Base-by-base conservation (phyloP, 805 yeast genomes). In the Cyberlindnera samutprakarnensis region DNA sequence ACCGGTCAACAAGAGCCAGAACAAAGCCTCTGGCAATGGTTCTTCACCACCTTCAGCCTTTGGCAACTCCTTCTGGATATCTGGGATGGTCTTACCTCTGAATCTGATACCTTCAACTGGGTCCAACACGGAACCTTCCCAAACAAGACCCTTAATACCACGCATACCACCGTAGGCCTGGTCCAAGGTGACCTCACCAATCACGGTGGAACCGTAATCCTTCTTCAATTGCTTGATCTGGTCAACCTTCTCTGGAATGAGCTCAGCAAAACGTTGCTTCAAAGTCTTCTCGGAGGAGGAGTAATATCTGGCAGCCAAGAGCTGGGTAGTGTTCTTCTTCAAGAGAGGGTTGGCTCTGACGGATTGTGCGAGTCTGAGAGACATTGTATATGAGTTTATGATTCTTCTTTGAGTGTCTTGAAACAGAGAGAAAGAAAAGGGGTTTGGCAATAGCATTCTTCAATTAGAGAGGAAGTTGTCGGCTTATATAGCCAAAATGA, bases 141-240 rank as follows among this genome's bases (percentile, higher is more conserved):
- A 82, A 33, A 82, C 87, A 41, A 83, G 66, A 48, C 85, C 84
- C 61, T 78, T 77, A 59, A 82, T 78, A 55, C 94, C 94, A 60
- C 94, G 73, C 88, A 78, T 78, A 67, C 94, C 94, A 65, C 94
- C 94, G 62, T 81, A 83, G 25, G 87, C 88, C 64, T 81, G 90
- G 58, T 77, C 85, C 41, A 82, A 65, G 36, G 68, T 59, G 42
- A 80, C 80, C 60, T 81, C 85, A 45, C 86, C 90, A 43, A 82
- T 77, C 31, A 64, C 68, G 30, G 66, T 61, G 37, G 78, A 72
- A 52, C 97, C 98, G 62, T 90, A 74, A 54, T 87, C 94, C 61
- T 84, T 72, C 66, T 90, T 87, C 62, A 90, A 78, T 52, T 78
- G 57, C 47, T 65, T 83, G 64, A 92, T 80, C 68, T 87, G 85